phyloP scores from a whole-genome alignment of 495 filamentous ascomycete species.

The Penicillium cosmopolitanum region DNA sequence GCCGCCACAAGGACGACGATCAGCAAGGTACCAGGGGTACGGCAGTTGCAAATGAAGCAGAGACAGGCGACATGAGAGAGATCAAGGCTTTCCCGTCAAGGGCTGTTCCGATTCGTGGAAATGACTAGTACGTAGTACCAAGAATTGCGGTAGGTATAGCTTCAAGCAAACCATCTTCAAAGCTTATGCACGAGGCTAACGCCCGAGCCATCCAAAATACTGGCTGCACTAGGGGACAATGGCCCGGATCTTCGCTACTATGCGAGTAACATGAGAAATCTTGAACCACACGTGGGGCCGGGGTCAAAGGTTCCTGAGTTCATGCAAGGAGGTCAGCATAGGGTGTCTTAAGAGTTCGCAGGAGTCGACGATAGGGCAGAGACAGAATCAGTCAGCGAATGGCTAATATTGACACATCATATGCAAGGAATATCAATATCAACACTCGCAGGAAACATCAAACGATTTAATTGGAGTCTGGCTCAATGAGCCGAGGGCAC shows the following conservation, averaged over 20 bases:
- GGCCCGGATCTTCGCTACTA: slow-evolving; percentile 9
- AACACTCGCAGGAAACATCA: slow-evolving; percentile 8
- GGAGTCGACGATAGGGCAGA: slow-evolving; percentile 10
- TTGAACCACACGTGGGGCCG: slow-evolving; percentile 25
- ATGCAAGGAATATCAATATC: slow-evolving; percentile 34
- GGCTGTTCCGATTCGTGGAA: slow-evolving; percentile 9
- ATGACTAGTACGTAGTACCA: background rate
- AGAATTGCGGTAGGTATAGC: slow-evolving; percentile 9
- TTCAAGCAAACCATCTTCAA: slow-evolving; percentile 7
- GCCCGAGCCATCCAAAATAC: slow-evolving; percentile 22
- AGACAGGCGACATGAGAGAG: slow-evolving; percentile 17
- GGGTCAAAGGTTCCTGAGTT: slow-evolving; percentile 17
- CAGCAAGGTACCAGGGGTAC: slow-evolving; percentile 30
- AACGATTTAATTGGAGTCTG: slow-evolving; percentile 10
- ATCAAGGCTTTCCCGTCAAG: slow-evolving; percentile 10
- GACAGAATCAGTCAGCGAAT: slow-evolving; percentile 4
- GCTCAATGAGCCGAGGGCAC: background rate
- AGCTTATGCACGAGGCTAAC: slow-evolving; percentile 29
- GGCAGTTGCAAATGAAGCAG: slow-evolving; percentile 9
- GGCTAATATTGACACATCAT: slow-evolving; percentile 20
- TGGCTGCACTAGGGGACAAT: slow-evolving; percentile 6
- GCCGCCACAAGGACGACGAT: slow-evolving; percentile 29
- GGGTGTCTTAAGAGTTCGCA: slow-evolving; percentile 5
- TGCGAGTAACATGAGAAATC: slow-evolving; percentile 14
- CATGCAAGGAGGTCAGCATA: slow-evolving; percentile 26